phyloP scores from a whole-genome alignment of 2,329 filamentous ascomycete genomes.

The Aspergillus terreus region DNA sequence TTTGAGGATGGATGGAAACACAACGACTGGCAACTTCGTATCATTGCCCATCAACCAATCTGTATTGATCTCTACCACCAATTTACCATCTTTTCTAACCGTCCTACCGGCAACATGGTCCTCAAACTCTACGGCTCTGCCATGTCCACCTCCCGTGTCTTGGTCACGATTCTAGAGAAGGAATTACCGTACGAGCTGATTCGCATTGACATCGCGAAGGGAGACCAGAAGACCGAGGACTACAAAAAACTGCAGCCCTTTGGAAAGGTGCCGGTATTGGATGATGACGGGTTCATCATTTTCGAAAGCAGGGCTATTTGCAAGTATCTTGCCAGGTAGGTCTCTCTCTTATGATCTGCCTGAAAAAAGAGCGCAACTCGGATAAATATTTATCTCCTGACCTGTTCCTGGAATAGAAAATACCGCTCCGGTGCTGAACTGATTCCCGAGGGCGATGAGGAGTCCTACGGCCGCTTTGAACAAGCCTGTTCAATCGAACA shows the following conservation, averaged over 20 bases:
- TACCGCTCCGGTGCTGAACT: neutral
- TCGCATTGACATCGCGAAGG: neutral
- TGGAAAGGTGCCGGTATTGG: neutral
- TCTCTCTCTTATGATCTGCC: neutral
- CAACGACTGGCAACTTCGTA: too few species aligned
- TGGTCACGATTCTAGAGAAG: neutral
- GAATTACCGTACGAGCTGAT: neutral
- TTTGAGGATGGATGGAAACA: too few species aligned
- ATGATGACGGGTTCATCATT: neutral
- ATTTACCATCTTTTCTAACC: too few species aligned
- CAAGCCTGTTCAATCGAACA: constrained; percentile 1
- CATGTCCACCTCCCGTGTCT: neutral
- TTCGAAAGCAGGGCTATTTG: constrained; percentile 1
- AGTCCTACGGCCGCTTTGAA: neutral
- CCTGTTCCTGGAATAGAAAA: neutral
- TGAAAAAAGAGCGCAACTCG: too few species aligned
- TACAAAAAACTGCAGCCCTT: neutral
- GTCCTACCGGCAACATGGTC: neutral
- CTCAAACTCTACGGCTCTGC: constrained; percentile 1
- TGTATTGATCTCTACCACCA: too few species aligned
- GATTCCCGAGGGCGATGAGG: neutral
- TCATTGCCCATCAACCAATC: too few species aligned
- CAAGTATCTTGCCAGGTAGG: neutral
- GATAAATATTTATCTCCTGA: too few species aligned
- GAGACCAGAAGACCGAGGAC: neutral